These are phyloP conservation scores for Aspergillus jensenii DNA, from an alignment of 2,329 filamentous ascomycete genomes.

Conservation along the genomic window DNA sequence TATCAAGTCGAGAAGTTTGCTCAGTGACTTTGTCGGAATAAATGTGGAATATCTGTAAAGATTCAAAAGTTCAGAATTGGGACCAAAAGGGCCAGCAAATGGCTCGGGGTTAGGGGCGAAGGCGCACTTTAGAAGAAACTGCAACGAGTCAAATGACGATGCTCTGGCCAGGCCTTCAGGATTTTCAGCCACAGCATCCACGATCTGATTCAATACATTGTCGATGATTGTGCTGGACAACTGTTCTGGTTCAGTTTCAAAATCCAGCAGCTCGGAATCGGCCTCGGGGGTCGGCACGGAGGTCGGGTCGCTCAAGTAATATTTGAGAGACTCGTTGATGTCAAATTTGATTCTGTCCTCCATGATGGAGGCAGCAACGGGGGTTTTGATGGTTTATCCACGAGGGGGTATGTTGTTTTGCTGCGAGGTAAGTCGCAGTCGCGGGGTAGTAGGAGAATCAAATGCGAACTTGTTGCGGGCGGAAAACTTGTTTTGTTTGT, in stretches of 20 bases:
- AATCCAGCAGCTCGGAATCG: slow-evolving; percentile 78
- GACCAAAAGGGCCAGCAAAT: slow-evolving; percentile 39
- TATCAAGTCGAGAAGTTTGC: slow-evolving; percentile 89
- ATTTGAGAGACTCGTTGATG: slow-evolving; percentile 93
- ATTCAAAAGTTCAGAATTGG: slow-evolving; percentile 63
- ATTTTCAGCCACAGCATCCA: slow-evolving; percentile 88
- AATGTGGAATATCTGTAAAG: slow-evolving; percentile 75
- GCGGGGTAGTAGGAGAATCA: slow-evolving; percentile 4
- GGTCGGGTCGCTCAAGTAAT: slow-evolving; percentile 90
- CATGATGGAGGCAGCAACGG: slow-evolving; percentile 54
- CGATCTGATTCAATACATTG: slow-evolving; percentile 82
- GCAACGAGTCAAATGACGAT: slow-evolving; percentile 83
- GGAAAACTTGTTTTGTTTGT: slow-evolving; percentile 24
- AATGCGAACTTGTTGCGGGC: slow-evolving; percentile 11
- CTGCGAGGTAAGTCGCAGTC: neutral
- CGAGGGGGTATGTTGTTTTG: neutral
- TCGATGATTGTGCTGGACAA: slow-evolving; percentile 79
- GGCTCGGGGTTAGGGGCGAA: slow-evolving; percentile 49
- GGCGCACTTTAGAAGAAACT: slow-evolving; percentile 94
- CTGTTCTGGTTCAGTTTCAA: slow-evolving; percentile 86
- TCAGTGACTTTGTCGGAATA: slow-evolving; percentile 77
- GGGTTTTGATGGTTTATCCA: slow-evolving; percentile 15
- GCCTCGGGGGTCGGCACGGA: slow-evolving; percentile 84
- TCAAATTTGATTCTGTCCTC: slow-evolving; percentile 74
- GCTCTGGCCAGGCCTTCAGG: slow-evolving; percentile 82